phyloP scores from a whole-genome alignment of 768 basidiomycete species.

The Mycena rebaudengoi region DNA sequence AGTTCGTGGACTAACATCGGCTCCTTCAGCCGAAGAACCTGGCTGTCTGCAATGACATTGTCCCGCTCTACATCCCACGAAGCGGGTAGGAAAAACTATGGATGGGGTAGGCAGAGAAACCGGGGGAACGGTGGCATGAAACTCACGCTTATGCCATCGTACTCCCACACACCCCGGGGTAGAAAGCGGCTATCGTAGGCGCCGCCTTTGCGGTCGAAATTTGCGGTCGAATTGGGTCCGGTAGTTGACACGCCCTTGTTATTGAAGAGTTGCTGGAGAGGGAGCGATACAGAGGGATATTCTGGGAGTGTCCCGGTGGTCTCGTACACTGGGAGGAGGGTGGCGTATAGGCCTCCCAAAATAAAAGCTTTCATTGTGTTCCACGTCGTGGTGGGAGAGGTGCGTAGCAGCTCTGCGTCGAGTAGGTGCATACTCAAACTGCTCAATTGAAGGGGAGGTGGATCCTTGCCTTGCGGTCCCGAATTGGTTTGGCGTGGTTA shows the following conservation, averaged over 20 bases:
- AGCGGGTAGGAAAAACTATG: conserved; percentile 53
- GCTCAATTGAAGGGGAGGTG: too few relatives aligned
- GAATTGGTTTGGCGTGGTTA: too few relatives aligned
- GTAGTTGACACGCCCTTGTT: conserved; percentile 50
- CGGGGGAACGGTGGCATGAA: background rate
- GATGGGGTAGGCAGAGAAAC: too few relatives aligned
- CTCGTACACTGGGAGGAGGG: too few relatives aligned
- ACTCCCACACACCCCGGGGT: conserved; percentile 46
- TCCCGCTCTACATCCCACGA: conserved; percentile 51
- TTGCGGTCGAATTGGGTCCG: conserved; percentile 38
- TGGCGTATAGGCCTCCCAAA: too few relatives aligned
- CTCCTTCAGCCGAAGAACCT: conserved; percentile 43
- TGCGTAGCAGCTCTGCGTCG: too few relatives aligned
- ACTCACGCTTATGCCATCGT: conserved; percentile 50
- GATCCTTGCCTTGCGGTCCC: too few relatives aligned
- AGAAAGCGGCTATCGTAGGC: conserved; percentile 52
- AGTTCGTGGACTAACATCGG: conserved; percentile 54
- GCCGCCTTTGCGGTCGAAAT: conserved; percentile 49
- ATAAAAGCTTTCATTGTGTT: too few relatives aligned
- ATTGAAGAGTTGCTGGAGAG: conserved; percentile 42
- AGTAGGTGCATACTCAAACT: too few relatives aligned
- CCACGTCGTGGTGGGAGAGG: too few relatives aligned
- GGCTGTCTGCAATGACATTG: conserved; percentile 54
- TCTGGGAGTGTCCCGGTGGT: conserved; percentile 3
- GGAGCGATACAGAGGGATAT: conserved; percentile 44